Evolutionary conservation across 495 filamentous ascomycete genomes (phyloP).

Genomic region (Neurospora sp.): DNA sequence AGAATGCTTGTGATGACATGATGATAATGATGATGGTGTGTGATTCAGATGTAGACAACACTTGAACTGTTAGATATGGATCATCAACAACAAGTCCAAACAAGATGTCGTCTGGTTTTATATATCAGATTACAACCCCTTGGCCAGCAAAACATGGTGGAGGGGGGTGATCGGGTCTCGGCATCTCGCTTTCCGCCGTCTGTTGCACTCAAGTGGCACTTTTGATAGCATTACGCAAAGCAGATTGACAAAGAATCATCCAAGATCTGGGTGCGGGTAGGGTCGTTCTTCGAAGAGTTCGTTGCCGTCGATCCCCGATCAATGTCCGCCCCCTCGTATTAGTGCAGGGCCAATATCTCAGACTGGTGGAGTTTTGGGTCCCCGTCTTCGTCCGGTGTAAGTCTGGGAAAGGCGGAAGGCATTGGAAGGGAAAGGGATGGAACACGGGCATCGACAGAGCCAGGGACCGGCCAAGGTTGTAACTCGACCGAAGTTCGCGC

Average conservation of each 20-base stretch:
- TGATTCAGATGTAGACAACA: background rate
- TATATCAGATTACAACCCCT: background rate
- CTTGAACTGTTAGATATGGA: background rate
- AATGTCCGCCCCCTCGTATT: background rate
- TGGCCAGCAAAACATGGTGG: background rate
- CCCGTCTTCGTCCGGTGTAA: background rate
- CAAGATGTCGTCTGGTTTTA: background rate
- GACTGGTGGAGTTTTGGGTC: background rate
- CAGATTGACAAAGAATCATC: background rate
- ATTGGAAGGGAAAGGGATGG: background rate
- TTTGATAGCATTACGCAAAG: background rate
- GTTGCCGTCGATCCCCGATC: background rate
- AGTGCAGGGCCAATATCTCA: background rate
- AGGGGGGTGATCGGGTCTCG: background rate
- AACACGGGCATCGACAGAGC: background rate
- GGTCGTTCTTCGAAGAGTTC: background rate
- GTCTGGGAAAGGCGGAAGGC: background rate
- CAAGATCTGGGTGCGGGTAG: background rate
- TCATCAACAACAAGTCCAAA: background rate
- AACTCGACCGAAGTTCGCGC: background rate
- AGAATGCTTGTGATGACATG: slow-evolving; percentile 33
- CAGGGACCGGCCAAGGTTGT: background rate
- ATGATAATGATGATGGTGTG: background rate
- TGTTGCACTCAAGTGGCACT: background rate
- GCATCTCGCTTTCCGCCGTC: background rate